A percentile compares a stretch with the other conserved stretches of the same genome.
Evolutionary conservation across 78 protist species (phyloP).

Genomic region (Reticulomyxa filosa): DNA sequence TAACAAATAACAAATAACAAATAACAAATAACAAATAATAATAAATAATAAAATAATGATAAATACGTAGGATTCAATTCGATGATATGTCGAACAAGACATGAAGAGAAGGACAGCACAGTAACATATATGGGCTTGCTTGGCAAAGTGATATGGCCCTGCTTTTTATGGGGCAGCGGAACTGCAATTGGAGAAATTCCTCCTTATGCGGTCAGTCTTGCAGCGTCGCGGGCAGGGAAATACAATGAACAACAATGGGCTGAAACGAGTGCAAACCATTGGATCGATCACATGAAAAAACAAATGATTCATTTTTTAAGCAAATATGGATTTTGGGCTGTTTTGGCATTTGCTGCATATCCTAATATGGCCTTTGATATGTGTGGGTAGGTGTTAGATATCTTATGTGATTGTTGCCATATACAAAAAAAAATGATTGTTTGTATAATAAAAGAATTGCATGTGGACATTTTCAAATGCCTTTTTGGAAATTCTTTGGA

Average conservation of each 20-base stretch:
- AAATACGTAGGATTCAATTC: too few species aligned
- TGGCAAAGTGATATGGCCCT: too few species aligned
- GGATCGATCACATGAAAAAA: neutral
- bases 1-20: too few species aligned
- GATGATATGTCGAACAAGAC: too few species aligned
- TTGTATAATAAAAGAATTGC: neutral
- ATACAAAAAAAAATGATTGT: neutral
- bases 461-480: neutral
- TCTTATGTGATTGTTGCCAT: too few species aligned
- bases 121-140: too few species aligned
- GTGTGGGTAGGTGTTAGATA: too few species aligned
- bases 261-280: neutral
- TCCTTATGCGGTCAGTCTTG: neutral
- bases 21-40: too few species aligned
- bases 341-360: neutral
- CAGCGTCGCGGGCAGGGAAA: neutral
- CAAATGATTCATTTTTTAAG: neutral
- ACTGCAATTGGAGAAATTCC: conserved; percentile 1
- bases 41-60: too few species aligned
- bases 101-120: too few species aligned
- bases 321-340: neutral
- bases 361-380: neutral
- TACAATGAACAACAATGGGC: neutral
- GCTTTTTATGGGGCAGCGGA: conserved; percentile 3
- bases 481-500: conserved; percentile 4